A percentile compares a stretch with the other conserved stretches of the same genome.
Conservation (phyloP, 805 yeast genomes). For the Saturnispora mendoncae region DNA sequence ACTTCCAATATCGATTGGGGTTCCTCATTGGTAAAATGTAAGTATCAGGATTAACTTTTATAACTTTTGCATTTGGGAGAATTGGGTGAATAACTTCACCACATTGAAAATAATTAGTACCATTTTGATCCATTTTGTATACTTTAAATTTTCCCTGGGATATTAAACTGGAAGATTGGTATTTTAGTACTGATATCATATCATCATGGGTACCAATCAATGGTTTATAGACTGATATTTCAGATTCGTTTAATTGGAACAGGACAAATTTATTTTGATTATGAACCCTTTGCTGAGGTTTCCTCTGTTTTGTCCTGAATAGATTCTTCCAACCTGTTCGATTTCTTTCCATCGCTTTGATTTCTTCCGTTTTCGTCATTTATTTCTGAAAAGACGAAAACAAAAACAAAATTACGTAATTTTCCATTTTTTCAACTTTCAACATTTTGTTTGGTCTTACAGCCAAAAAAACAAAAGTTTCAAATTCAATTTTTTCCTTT, state of each 20-base stretch:
- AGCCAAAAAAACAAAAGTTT: too few relatives aligned
- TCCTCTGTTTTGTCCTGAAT: neutral
- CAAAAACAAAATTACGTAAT: neutral
- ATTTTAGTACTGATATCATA: slow-evolving; percentile 2
- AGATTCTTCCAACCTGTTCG: slow-evolving; percentile 1
- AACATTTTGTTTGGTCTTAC: too few relatives aligned
- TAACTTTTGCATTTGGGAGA: slow-evolving; percentile 51
- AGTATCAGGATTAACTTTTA: slow-evolving; percentile 39
- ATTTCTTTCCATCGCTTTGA: neutral
- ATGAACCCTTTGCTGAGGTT: neutral
- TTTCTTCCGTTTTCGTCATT: neutral
- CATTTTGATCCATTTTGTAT: slow-evolving; percentile 44
- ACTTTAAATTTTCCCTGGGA: slow-evolving; percentile 55
- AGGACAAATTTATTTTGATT: slow-evolving; percentile 1
- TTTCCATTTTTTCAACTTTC: too few relatives aligned
- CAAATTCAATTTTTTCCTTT: too few relatives aligned
- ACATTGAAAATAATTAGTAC: slow-evolving; percentile 54
- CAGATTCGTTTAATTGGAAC: slow-evolving; percentile 10
- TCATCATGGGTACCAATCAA: neutral
- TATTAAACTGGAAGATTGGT: slow-evolving; percentile 26
- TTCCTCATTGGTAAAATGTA: slow-evolving; percentile 60
- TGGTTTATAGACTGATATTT: slow-evolving; percentile 13
- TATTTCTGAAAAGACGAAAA: neutral
- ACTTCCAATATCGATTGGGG: slow-evolving; percentile 70
- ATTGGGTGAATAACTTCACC: slow-evolving; percentile 69